Conservation (phyloP, 108 stramenopile genomes). For the Discostella stelligeroides region DNA sequence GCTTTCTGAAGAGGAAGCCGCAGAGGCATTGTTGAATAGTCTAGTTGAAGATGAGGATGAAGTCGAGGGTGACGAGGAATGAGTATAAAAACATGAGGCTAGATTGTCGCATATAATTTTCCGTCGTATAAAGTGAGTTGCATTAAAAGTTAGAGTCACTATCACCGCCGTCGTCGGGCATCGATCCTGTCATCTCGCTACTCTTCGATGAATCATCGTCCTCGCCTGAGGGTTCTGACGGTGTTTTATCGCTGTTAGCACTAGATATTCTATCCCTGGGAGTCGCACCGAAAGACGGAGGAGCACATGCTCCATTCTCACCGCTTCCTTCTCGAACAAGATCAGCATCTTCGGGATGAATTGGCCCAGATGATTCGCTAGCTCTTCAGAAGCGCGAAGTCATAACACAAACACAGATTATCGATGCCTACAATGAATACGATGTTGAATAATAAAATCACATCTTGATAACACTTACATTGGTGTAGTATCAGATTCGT, state of each 20-base stretch:
- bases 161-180: conserved; percentile 25
- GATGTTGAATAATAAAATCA: too few relatives aligned
- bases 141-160: conserved; percentile 26
- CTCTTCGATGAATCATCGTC: conserved; percentile 11
- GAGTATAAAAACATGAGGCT: not conserved
- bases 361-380: not conserved
- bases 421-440: too few relatives aligned
- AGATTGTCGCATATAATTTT: not conserved
- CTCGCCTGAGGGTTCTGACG: conserved; percentile 30
- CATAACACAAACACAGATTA: too few relatives aligned
- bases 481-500: not conserved
- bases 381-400: not conserved
- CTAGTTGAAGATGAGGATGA: conserved; percentile 70
- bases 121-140: not conserved
- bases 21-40: conserved; percentile 51
- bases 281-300: conserved; percentile 19
- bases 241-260: conserved; percentile 26
- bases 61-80: conserved; percentile 49
- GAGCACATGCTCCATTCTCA: not conserved
- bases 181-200: conserved; percentile 23
- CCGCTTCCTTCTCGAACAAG: not conserved
- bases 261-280: conserved; percentile 19
- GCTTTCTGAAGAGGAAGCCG: conserved; percentile 63
- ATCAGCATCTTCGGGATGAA: not conserved
- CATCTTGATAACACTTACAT: conserved; percentile 5